These are phyloP conservation scores for Botrytis elliptica DNA, from an alignment of 2,329 filamentous ascomycete genomes.

Conservation along the genomic window DNA sequence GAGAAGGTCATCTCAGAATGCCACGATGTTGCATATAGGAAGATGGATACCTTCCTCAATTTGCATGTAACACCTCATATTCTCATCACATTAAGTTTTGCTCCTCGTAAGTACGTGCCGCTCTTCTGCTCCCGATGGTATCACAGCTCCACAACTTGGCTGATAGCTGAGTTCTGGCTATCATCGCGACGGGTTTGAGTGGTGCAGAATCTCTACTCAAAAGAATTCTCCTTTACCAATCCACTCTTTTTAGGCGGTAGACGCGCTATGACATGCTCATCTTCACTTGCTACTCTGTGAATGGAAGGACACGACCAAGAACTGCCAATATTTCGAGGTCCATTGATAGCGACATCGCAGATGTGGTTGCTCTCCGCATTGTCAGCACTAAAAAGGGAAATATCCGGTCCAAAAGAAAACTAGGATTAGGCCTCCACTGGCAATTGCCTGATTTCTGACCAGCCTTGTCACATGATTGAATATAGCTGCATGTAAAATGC, in stretches of 20 bases:
- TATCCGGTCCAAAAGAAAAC: background rate
- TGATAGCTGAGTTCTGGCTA: background rate
- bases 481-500: constrained; percentile 22
- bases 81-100: background rate
- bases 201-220: background rate
- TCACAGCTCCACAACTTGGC: constrained; percentile 2
- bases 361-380: background rate
- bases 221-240: background rate
- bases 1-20: background rate
- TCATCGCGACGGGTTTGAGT: background rate
- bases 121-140: background rate
- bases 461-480: constrained; percentile 25
- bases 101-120: constrained; percentile 12
- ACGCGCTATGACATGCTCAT: background rate
- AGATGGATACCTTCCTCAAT: constrained; percentile 7
- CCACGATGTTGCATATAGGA: constrained; percentile 16
- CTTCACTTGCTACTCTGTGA: background rate
- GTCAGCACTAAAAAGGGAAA: constrained; percentile 3
- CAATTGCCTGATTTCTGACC: constrained; percentile 8
- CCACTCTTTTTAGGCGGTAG: background rate
- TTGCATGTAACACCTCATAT: background rate
- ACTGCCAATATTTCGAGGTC: background rate
- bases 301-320: background rate
- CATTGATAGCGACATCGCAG: background rate
- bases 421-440: constrained; percentile 1